phyloP scores from a whole-genome alignment of 148 eudicot genomes.

The Chenopodium berlandieri region DNA sequence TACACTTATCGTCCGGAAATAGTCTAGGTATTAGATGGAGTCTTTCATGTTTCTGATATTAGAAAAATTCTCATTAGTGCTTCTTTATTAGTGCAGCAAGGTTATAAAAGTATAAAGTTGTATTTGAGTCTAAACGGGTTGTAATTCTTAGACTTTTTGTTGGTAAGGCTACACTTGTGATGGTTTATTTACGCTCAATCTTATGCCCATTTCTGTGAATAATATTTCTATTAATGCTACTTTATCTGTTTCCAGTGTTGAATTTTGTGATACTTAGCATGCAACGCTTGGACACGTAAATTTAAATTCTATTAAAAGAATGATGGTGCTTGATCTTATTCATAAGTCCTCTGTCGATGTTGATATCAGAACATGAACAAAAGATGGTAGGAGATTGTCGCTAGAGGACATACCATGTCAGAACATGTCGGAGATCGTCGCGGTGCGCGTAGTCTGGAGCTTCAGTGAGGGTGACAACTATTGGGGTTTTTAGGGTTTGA shows the following conservation, averaged over 20 bases:
- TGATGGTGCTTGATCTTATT: constrained; percentile 11
- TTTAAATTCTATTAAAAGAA: not conserved
- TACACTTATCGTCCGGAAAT: constrained; percentile 7
- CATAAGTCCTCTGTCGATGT: not conserved
- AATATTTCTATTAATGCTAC: not conserved
- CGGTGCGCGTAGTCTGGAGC: no score
- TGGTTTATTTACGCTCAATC: constrained; percentile 13
- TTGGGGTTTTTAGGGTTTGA: no score
- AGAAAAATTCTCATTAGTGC: constrained; percentile 13
- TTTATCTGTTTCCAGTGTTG: not conserved
- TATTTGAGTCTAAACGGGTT: no score
- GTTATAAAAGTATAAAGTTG: no score
- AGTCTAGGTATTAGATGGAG: not conserved
- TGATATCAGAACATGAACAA: not conserved
- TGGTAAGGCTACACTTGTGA: no score
- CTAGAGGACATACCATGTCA: no score
- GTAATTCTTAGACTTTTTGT: no score
- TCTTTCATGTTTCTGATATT: constrained; percentile 19
- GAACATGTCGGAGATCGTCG: no score
- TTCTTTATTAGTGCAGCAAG: not conserved
- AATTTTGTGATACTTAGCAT: constrained; percentile 4
- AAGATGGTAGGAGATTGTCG: not conserved
- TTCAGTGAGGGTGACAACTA: no score
- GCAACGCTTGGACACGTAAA: not conserved
- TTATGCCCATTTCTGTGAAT: not conserved